Conservation (phyloP, 352 stramenopile species). For the Globisporangium emineosum region DNA sequence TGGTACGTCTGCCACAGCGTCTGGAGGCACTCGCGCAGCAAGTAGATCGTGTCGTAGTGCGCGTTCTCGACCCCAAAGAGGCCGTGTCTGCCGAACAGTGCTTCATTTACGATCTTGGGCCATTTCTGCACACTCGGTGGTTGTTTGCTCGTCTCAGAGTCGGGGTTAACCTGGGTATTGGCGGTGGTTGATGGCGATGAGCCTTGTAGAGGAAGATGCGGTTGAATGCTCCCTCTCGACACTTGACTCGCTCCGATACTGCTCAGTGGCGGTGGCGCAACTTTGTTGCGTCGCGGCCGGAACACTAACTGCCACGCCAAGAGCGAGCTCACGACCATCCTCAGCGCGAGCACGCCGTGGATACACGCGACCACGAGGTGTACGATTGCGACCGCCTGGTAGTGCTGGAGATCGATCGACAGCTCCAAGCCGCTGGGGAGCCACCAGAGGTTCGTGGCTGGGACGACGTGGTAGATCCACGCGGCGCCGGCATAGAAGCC, state of each 20-base stretch:
- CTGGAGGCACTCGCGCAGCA: conserved; percentile 22
- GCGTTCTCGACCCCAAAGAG: conserved; percentile 22
- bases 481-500: conserved; percentile 7
- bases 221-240: neutral
- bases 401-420: conserved; percentile 3
- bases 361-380: conserved; percentile 1
- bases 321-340: conserved; percentile 1
- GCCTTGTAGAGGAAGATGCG: neutral
- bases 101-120: neutral
- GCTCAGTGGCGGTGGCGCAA: neutral
- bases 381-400: neutral
- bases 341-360: neutral
- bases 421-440: conserved; percentile 4
- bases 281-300: neutral
- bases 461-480: conserved; percentile 8
- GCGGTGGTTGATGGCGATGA: neutral
- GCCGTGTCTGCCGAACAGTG: conserved; percentile 6
- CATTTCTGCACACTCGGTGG: neutral
- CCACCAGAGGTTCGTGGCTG: conserved; percentile 7
- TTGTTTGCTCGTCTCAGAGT: neutral
- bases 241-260: neutral
- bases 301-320: neutral
- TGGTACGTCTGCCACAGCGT: conserved; percentile 26
- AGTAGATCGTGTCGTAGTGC: conserved; percentile 21
- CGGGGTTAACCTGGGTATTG: neutral